phyloP scores from a whole-genome alignment of 164 flowering plant species.

The Kalanchoe fedtschenkoi region DNA sequence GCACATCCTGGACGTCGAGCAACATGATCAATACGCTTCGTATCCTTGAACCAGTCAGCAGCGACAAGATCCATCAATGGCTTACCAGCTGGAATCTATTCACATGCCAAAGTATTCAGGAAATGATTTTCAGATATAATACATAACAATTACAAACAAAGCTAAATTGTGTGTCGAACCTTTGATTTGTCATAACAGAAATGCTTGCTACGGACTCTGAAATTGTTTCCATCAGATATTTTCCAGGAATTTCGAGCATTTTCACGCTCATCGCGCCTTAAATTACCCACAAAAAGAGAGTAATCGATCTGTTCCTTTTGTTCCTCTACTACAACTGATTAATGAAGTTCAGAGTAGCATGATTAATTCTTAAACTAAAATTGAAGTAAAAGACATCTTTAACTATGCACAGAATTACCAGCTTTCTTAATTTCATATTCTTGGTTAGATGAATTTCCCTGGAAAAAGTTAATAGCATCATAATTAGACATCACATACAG shows the following conservation, averaged over 20 bases:
- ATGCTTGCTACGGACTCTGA: constrained; percentile 82
- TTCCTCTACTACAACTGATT: constrained; percentile 59
- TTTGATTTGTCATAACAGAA: constrained; percentile 76
- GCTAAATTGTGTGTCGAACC: constrained; percentile 25
- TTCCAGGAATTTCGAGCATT: constrained; percentile 87
- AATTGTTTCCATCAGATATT: constrained; percentile 86
- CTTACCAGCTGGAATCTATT: constrained; percentile 85
- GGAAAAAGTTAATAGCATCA: constrained; percentile 8
- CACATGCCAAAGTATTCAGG: constrained; percentile 11
- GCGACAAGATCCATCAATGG: constrained; percentile 96
- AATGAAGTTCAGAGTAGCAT: not conserved
- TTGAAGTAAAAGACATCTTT: not conserved
- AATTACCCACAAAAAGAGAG: constrained; percentile 73
- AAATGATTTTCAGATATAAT: not conserved
- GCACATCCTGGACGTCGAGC: constrained; percentile 93
- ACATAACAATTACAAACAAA: not conserved
- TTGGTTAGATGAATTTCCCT: constrained; percentile 30
- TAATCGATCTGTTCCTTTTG: constrained; percentile 55
- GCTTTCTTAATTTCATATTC: constrained; percentile 43
- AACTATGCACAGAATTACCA: constrained; percentile 28
- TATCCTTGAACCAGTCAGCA: constrained; percentile 96
- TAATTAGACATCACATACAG: constrained; percentile 1
- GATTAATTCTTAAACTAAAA: constrained; percentile 1
- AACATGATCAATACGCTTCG: constrained; percentile 97
- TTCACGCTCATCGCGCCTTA: constrained; percentile 67